These are phyloP conservation scores for peach (Prunus persica) DNA, from an alignment of 306 rosid genomes.

Conservation along the genomic window DNA sequence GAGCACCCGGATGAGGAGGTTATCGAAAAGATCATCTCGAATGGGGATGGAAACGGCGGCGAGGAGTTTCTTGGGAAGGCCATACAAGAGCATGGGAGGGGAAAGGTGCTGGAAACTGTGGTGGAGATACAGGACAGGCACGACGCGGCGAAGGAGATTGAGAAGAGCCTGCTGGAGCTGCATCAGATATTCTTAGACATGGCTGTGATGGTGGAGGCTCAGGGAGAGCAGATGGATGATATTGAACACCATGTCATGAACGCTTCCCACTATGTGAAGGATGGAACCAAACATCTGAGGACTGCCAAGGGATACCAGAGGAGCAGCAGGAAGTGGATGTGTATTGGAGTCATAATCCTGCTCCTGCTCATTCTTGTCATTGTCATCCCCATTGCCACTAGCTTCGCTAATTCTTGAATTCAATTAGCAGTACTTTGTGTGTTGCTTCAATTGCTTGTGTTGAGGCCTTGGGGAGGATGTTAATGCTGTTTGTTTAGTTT, in stretches of 20 bases:
- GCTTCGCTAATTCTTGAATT: conserved; percentile 47
- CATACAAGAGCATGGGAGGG: conserved; percentile 67
- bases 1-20: conserved; percentile 72
- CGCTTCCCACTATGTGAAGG: conserved; percentile 69
- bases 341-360: conserved; percentile 53
- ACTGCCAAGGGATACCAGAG: conserved; percentile 57
- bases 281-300: conserved; percentile 57
- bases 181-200: conserved; percentile 84
- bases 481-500: too few species aligned
- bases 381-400: conserved; percentile 55
- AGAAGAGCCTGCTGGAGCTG: conserved; percentile 73
- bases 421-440: too few species aligned
- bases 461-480: not conserved
- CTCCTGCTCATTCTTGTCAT: conserved; percentile 53
- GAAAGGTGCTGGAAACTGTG: conserved; percentile 77
- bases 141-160: conserved; percentile 71
- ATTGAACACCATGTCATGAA: conserved; percentile 82
- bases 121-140: conserved; percentile 85
- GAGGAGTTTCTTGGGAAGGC: conserved; percentile 63
- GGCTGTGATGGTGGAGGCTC: conserved; percentile 97
- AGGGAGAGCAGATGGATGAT: conserved; percentile 89
- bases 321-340: conserved; percentile 70
- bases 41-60: conserved; percentile 36
- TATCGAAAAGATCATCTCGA: conserved; percentile 72
- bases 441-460: not conserved